Evolutionary conservation across 2,329 filamentous ascomycete genomes (phyloP).

Genomic region (Trichothecium roseum): DNA sequence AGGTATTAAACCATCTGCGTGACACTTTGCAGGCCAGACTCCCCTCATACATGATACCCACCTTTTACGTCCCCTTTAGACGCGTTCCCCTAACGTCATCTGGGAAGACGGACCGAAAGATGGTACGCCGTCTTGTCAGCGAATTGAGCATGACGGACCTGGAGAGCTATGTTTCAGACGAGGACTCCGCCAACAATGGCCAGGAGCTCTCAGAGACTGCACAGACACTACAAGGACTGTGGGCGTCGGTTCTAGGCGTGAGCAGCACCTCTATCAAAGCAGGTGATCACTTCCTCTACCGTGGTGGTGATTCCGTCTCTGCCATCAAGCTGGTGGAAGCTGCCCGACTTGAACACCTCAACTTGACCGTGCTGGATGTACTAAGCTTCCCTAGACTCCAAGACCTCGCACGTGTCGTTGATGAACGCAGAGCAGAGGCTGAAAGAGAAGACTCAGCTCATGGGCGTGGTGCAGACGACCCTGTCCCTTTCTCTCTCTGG

Average conservation of each 20-base stretch:
- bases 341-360: background rate
- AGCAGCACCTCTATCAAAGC: constrained; percentile 3
- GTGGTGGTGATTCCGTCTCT: constrained; percentile 31
- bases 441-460: constrained; percentile 1
- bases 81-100: constrained; percentile 7
- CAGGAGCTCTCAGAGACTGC: constrained; percentile 1
- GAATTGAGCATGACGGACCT: constrained; percentile 1
- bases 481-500: constrained; percentile 4
- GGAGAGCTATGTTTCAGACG: background rate
- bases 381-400: constrained; percentile 1
- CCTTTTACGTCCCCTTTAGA: constrained; percentile 5
- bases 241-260: constrained; percentile 3
- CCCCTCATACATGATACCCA: constrained; percentile 9
- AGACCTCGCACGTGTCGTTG: constrained; percentile 4
- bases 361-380: constrained; percentile 2
- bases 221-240: constrained; percentile 3
- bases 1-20: constrained; percentile 2
- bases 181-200: background rate
- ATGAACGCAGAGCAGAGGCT: background rate
- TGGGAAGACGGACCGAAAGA: constrained; percentile 6
- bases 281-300: constrained; percentile 6
- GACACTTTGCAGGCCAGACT: constrained; percentile 2
- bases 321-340: constrained; percentile 28
- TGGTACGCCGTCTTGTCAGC: constrained; percentile 2
- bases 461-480: constrained; percentile 1